Percentiles rank a stretch among this genome's conserved stretches.
Evolutionary conservation across 257 asterid genomes (phyloP).

Genomic region (Catharanthus roseus): DNA sequence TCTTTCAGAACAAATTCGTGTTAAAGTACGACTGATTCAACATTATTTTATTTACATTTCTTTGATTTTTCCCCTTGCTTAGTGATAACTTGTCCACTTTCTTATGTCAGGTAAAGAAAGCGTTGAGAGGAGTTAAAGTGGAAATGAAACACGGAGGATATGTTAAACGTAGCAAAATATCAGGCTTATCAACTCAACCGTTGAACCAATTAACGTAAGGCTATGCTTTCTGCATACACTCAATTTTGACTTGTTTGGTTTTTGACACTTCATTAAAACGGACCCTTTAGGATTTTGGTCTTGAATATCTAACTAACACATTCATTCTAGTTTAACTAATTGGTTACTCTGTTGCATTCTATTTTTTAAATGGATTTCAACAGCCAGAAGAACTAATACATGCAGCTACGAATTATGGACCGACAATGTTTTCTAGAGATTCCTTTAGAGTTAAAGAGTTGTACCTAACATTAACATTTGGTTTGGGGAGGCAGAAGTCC

Average conservation of each 20-base stretch:
- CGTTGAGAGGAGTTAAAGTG: constrained; percentile 46
- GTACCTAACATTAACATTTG: not conserved
- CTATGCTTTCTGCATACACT: not conserved
- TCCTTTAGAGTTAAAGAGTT: not conserved
- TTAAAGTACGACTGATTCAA: constrained; percentile 39
- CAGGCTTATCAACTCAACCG: constrained; percentile 38
- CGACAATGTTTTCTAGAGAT: not conserved
- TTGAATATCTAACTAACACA: not conserved
- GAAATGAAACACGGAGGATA: constrained; percentile 29
- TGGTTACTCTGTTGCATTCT: not conserved
- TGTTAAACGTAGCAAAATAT: constrained; percentile 37
- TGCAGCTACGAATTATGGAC: not conserved
- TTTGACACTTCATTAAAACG: not conserved
- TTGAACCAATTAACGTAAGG: constrained; percentile 40
- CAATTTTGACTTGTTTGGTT: not conserved
- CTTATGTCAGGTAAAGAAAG: constrained; percentile 40
- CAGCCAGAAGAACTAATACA: not conserved
- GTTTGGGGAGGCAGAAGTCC: not conserved
- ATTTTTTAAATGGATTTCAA: not conserved
- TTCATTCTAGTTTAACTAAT: not conserved
- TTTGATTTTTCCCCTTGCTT: not conserved
- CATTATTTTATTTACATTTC: not conserved
- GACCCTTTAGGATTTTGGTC: not conserved
- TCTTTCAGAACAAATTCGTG: constrained; percentile 56
- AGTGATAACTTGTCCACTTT: not conserved